Evolutionary conservation across 148 eudicot genomes (phyloP), one percentile per base, ranked within the genome.

Genomic region (Polygonum aviculare): DNA sequence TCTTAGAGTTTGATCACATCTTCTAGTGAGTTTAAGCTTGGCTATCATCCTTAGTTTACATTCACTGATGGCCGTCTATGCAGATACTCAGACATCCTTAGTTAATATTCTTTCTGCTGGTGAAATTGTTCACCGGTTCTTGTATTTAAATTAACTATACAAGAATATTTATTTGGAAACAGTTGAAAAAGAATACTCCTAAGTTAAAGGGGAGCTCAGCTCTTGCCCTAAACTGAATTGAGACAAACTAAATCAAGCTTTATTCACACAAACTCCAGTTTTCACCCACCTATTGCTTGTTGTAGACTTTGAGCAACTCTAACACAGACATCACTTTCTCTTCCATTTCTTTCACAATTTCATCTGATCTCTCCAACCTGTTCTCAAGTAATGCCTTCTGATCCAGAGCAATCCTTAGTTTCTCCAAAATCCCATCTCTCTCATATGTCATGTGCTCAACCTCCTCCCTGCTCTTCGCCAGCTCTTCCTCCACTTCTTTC

Each of bases 241-340:
- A n/a, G 15, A 10, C 50, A 12, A 54, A 18, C 21, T 54, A 7
- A 18, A 54, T 51, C 19, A 16, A 54, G 21, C 18, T 54, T 54
- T 59, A 62, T 62, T 31, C 69, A 62, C 69, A 62, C 69, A 62
- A 62, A 31, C 38, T 62, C 14, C 35, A 59, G 21, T 31, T 10
- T 57, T 18, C 21, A 19, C 33, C 63, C 63, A 11, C n/a, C 40
- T 65, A 65, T 33, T 14, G 44, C 45, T 85, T 86, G 81, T 86
- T 90, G 85, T 86, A 88, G 69, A 84, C 86, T 49, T 90, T 80
- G 80, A 94, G 80, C 76, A 86, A 76, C 16, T 85, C 87, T 63
- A 88, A 92, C 48, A 96, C 93, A 45, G 93, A 84, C 54, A 84
- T 74, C 48, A 93, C 59, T 75, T 90, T 88, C 75, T 85, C 84